phyloP scores from a whole-genome alignment of 768 basidiomycete species.

The Sporobolomyces roseus region DNA sequence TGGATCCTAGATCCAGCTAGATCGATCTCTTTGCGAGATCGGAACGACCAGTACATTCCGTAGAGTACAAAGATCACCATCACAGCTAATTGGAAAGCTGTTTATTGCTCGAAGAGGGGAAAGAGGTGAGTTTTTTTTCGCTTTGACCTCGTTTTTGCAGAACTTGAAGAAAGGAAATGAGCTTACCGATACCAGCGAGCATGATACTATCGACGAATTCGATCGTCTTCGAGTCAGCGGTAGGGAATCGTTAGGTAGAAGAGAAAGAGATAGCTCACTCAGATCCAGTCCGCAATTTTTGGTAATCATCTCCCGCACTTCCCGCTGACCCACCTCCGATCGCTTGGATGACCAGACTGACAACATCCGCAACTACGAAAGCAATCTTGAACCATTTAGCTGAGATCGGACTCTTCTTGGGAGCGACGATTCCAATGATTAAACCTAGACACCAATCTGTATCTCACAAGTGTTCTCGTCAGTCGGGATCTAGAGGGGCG shows the following conservation, averaged over 20 bases:
- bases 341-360: constrained; percentile 29
- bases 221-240: no score
- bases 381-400: constrained; percentile 28
- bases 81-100: constrained; percentile 29
- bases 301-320: background rate
- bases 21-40: background rate
- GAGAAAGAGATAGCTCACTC: constrained; percentile 16
- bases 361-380: constrained; percentile 33
- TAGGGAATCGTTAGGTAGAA: no score
- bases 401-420: constrained; percentile 5
- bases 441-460: constrained; percentile 27
- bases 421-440: constrained; percentile 19
- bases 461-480: no score
- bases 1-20: constrained; percentile 5
- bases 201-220: constrained; percentile 17
- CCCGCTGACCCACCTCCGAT: constrained; percentile 32
- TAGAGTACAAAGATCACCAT: constrained; percentile 18
- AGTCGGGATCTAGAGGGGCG: no score
- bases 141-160: no score
- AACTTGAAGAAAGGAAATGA: no score
- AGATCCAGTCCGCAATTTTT: constrained; percentile 4
- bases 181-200: constrained; percentile 35
- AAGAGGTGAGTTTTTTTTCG: no score
- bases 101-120: no score
- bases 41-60: constrained; percentile 16